phyloP scores from a whole-genome alignment of 2,329 filamentous ascomycete species.

The Aspergillus niger region DNA sequence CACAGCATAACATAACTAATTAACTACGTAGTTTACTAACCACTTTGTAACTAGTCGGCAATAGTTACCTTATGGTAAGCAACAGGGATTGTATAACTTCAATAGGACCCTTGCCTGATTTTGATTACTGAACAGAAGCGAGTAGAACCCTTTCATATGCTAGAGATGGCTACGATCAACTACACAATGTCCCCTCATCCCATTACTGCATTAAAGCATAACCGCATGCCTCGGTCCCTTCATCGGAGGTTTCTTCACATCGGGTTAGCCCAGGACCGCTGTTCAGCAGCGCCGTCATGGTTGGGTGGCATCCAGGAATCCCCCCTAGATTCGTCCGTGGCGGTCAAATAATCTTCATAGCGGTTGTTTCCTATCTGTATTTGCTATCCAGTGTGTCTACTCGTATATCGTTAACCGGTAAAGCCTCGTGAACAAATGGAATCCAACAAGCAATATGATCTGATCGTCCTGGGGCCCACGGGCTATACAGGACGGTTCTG shows the following conservation, averaged over 20 bases:
- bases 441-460: slow-evolving; percentile 58
- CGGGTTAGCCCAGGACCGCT: slow-evolving; percentile 1
- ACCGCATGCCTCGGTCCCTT: slow-evolving; percentile 1
- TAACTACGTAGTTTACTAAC: too few species aligned
- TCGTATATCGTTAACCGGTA: not conserved
- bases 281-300: not conserved
- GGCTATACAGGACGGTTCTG: slow-evolving; percentile 83
- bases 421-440: slow-evolving; percentile 37
- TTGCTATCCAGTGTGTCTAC: not conserved
- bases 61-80: too few species aligned
- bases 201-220: not conserved
- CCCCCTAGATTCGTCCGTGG: not conserved
- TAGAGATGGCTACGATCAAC: not conserved
- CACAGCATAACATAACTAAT: not conserved
- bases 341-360: not conserved
- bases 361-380: not conserved
- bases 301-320: not conserved
- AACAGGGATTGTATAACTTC: too few species aligned
- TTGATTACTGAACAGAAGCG: not conserved
- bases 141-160: not conserved
- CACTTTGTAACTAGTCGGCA: too few species aligned
- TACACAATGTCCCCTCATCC: too few species aligned
- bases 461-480: slow-evolving; percentile 67
- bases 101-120: not conserved
- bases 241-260: slow-evolving; percentile 1